These are phyloP conservation scores for Cryptosporidium sp. DNA, from an alignment of 169 alveolate genomes.

Conservation along the genomic window DNA sequence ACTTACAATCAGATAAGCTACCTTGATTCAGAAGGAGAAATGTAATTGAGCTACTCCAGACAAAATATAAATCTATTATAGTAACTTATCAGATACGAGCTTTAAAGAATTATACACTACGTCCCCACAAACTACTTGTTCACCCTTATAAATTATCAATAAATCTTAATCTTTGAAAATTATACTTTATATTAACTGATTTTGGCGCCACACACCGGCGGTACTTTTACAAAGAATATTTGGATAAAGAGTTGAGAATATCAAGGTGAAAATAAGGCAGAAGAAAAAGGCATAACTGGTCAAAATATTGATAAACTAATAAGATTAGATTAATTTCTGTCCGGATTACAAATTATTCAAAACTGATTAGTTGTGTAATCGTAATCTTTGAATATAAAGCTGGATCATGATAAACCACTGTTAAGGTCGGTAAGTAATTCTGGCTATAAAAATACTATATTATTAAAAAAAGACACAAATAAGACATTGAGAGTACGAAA, in stretches of 20 bases:
- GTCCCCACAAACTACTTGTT: not conserved
- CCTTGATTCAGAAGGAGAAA: not conserved
- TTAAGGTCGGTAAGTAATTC: not conserved
- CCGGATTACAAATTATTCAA: not conserved
- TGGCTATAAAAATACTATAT: not conserved
- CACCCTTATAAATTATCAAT: not conserved
- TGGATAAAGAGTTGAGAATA: not conserved
- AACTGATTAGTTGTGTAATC: not conserved
- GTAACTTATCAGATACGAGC: not conserved
- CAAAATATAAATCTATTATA: no score
- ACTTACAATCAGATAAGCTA: not conserved
- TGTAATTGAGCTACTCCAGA: no score
- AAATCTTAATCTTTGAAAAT: not conserved
- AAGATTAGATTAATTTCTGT: not conserved
- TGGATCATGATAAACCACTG: not conserved
- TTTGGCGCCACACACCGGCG: not conserved
- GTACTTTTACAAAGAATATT: not conserved
- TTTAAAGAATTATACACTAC: no score
- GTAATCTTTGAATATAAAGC: not conserved
- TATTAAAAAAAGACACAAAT: not conserved
- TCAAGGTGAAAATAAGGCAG: not conserved
- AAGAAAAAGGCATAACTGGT: not conserved
- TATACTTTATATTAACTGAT: not conserved
- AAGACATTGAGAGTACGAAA: not conserved
- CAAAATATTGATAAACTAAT: not conserved